Evolutionary conservation across 768 basidiomycete genomes (phyloP).

Genomic region (Cubamyces sp.): DNA sequence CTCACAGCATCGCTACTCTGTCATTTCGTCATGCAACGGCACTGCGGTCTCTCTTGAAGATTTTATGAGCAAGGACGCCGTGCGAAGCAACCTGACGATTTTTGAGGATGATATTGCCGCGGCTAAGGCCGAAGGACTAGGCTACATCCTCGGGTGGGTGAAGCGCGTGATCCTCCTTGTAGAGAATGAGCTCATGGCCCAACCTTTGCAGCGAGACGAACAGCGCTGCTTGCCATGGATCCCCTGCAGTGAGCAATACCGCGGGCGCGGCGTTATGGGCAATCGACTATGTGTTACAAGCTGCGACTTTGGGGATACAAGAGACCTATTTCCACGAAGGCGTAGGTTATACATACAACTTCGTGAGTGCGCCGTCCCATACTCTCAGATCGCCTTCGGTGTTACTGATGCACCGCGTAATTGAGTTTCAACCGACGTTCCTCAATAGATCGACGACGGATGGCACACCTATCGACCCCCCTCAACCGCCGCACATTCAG

Average conservation of each 20-base stretch:
- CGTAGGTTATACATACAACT: constrained; percentile 71
- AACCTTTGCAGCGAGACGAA: constrained; percentile 34
- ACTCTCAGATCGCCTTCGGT: not conserved
- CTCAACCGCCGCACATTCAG: constrained; percentile 62
- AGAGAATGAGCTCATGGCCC: not conserved
- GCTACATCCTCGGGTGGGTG: constrained; percentile 58
- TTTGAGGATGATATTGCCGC: constrained; percentile 59
- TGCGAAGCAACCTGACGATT: constrained; percentile 51
- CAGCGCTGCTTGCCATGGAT: constrained; percentile 45
- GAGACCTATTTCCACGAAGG: constrained; percentile 67
- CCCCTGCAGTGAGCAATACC: constrained; percentile 63
- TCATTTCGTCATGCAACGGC: constrained; percentile 59
- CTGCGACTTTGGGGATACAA: constrained; percentile 56
- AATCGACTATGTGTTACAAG: constrained; percentile 66
- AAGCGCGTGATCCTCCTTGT: no score
- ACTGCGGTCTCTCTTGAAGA: constrained; percentile 57
- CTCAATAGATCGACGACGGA: constrained; percentile 62
- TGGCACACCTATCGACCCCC: constrained; percentile 52
- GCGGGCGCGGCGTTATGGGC: constrained; percentile 73
- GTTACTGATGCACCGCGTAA: not conserved
- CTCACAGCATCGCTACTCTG: constrained; percentile 56
- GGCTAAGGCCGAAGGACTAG: constrained; percentile 47
- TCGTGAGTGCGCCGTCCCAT: constrained; percentile 40
- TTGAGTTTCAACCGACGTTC: constrained; percentile 64
- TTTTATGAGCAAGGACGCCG: constrained; percentile 66